Evolutionary conservation across 352 stramenopile genomes (phyloP), one percentile per base, ranked within the genome.

Genomic region (Lagenidium sp.): DNA sequence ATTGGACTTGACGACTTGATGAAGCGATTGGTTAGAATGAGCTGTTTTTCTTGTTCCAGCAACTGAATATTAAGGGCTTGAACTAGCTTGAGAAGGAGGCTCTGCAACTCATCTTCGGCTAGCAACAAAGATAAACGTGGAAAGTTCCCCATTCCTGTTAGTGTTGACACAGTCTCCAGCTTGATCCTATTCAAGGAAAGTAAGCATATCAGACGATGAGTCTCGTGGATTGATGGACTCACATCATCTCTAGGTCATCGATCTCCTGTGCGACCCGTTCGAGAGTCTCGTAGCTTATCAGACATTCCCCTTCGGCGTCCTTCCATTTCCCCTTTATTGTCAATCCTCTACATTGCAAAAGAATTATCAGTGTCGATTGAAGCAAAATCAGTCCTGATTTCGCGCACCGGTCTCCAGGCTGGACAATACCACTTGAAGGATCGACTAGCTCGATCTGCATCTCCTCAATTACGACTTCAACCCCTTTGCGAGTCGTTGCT

Each of bases 241-340:
- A 86, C 74, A 84, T 84, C 34, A 83, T 82, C 24, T 86, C 74
- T 0, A 86, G 47, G 28, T 84, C 74, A 19, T 83, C 70, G 5
- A 80, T 59, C 21, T 77, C 62, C 21, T 85, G 72, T 0, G 77
- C 77, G 4, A 85, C 39, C 13, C 67, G 51, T 15, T 62, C 47
- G 0, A 90, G 51, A 16, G 52, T 55, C 0, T 66, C 51, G 11
- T 67, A 32, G 12, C 28, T 42, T 5, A 83, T 60, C 1, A 53
- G 8, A 26, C 60, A 51, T 10, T 75, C 53, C 8, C 68, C 65
- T 28, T 60, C n/a, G 15, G 64, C 42, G 2, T 55, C 41, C 31
- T 62, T 59, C 65, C 73, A 85, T 15, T 26, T 41, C 6, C 63
- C 77, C 32, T 40, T 57, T 23, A 87, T 57, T 25, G 81, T 22